These are phyloP conservation scores for Bryopsis sp. DNA, from an alignment of 139 green algal species.

Conservation along the genomic window DNA sequence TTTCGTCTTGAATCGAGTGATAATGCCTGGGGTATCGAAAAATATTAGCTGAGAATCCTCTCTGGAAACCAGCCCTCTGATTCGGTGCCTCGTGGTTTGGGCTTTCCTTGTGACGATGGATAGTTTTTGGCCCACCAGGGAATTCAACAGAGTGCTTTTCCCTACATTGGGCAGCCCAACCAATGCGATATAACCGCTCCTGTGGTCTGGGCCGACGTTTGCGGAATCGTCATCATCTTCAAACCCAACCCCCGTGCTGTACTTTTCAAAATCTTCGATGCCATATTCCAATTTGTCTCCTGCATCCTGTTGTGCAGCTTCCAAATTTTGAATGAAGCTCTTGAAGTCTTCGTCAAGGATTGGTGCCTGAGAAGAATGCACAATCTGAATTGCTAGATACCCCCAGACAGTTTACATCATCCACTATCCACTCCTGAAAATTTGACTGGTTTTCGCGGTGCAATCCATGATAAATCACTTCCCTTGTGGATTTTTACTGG, in stretches of 20 bases:
- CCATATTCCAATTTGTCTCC: too few relatives aligned
- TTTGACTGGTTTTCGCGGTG: too few relatives aligned
- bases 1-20: constrained; percentile 24
- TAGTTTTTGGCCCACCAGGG: constrained; percentile 84
- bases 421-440: too few relatives aligned
- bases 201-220: not conserved
- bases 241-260: not conserved
- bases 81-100: constrained; percentile 89
- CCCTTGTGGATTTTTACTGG: too few relatives aligned
- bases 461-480: too few relatives aligned
- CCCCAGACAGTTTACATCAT: too few relatives aligned
- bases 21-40: constrained; percentile 89
- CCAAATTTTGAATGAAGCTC: too few relatives aligned
- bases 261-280: too few relatives aligned
- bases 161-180: constrained; percentile 27
- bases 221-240: not conserved
- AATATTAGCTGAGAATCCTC: constrained; percentile 18
- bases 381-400: too few relatives aligned
- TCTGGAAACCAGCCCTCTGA: constrained; percentile 76
- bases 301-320: too few relatives aligned
- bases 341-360: too few relatives aligned
- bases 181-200: not conserved
- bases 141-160: constrained; percentile 93
- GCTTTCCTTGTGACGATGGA: constrained; percentile 88
- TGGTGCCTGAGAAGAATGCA: too few relatives aligned